Evolutionary conservation across 2,329 filamentous ascomycete species (phyloP), one percentile per base, ranked within the genome.

Genomic region (Hymenoscyphus repandus): DNA sequence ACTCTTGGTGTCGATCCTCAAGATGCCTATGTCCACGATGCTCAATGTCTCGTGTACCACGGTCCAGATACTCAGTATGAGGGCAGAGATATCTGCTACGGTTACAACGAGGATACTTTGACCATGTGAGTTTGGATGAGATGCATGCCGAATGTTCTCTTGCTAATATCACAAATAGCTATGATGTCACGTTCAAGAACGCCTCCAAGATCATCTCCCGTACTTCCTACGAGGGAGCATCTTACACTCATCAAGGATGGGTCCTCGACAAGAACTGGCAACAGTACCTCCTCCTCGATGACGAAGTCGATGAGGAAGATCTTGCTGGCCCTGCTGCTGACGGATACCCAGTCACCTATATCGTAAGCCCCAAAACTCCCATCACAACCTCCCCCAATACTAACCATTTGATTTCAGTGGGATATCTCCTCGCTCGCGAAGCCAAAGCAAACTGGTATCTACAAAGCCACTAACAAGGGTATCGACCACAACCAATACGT

Each of bases 161-260:
- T 30, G 18, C 47, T 49, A 34, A 49, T 36, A 9, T 4, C 6
- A 1, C n/a, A 6, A 15, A 5, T 30, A 49, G 47, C 18, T 58
- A 73, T 56, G 72, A 76, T 51, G 67, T 75, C 6, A 74, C 70
- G 15, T 61, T 74, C 58, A 54, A 56, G 39, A 50, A 36, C 7
- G 45, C 36, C 31, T 75, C 51, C 11, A 67, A 61, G 17, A 64
- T 76, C 6, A 41, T 47, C 50, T 75, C 74, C 38, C 67, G 67
- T 39, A 76, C 74, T 3, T 71, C 71, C 1, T 78, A 77, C 61
- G 68, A 71, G 10, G 75, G 75, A 40, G 73, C 72, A 11, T 60
- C 70, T 6, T 77, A 77, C 64, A 75, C 73, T 0, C 75, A 78
- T 58, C 75, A 78, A 60, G 75, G 75, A 22, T 69, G 67, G 51